Percentiles rank a stretch among this genome's conserved stretches.
phyloP scores from a whole-genome alignment of 257 asterid genomes.

The Fraxinus cuspidata region DNA sequence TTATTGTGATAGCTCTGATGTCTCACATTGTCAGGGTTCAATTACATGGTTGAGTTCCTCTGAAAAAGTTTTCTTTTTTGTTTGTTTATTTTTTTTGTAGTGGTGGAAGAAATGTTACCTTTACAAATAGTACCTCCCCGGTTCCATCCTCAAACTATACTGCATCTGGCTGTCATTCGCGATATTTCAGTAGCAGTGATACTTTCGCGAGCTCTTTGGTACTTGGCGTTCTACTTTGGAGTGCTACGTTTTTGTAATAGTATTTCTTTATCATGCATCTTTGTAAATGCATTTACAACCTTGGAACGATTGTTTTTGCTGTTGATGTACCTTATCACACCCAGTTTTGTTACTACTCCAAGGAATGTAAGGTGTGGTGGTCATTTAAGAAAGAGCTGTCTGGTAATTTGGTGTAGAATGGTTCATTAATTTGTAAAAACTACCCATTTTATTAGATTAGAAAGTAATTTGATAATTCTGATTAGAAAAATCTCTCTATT shows the following conservation, averaged over 20 bases:
- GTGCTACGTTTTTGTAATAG: constrained; percentile 40
- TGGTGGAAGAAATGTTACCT: constrained; percentile 67
- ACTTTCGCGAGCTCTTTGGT: constrained; percentile 27
- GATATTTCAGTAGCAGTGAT: constrained; percentile 20
- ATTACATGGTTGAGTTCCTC: constrained; percentile 6
- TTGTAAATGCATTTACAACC: constrained; percentile 29
- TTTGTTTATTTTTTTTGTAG: constrained; percentile 35
- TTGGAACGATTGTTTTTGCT: constrained; percentile 6
- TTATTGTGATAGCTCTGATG: background rate
- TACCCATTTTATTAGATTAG: constrained; percentile 19
- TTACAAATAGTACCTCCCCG: constrained; percentile 54
- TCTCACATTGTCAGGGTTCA: background rate
- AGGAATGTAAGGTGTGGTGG: constrained; percentile 38
- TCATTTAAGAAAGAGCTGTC: constrained; percentile 29
- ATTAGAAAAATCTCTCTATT: background rate
- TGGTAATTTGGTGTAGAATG: constrained; percentile 29
- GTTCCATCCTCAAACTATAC: constrained; percentile 76
- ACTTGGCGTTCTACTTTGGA: constrained; percentile 42
- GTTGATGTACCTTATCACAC: constrained; percentile 28
- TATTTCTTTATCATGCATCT: constrained; percentile 12
- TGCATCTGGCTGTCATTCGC: constrained; percentile 52
- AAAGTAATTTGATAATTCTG: background rate
- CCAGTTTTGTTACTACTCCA: constrained; percentile 60
- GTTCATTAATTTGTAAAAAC: constrained; percentile 49
- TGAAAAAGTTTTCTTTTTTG: constrained; percentile 7